Conservation (phyloP, 805 yeast genomes). For the Wickerhamiella musiphila region DNA sequence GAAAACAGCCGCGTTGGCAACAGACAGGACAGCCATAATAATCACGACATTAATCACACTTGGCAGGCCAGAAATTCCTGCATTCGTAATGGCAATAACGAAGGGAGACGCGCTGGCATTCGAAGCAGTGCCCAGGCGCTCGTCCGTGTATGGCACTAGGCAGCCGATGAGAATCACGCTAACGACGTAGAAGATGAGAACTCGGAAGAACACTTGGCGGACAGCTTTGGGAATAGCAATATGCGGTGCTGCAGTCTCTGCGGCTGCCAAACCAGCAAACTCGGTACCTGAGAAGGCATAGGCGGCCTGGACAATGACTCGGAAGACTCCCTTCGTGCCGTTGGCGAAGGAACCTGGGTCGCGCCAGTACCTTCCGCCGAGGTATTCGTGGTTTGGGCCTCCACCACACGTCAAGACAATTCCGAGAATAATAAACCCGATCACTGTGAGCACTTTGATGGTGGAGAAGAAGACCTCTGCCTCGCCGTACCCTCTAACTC, state of each 20-base stretch:
- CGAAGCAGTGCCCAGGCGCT: constrained; percentile 31
- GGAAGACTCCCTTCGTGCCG: constrained; percentile 52
- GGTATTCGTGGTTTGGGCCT: constrained; percentile 36
- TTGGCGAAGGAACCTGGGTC: constrained; percentile 51
- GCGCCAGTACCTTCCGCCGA: constrained; percentile 40
- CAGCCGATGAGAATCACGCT: constrained; percentile 42
- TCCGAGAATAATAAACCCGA: constrained; percentile 47
- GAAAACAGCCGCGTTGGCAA: constrained; percentile 55
- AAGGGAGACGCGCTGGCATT: constrained; percentile 58
- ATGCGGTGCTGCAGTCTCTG: constrained; percentile 56
- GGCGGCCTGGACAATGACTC: constrained; percentile 63
- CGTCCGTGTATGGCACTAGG: constrained; percentile 47
- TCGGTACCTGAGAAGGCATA: constrained; percentile 69
- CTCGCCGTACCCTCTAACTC: constrained; percentile 49
- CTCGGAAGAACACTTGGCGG: constrained; percentile 74
- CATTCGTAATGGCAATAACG: constrained; percentile 53
- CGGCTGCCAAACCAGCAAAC: constrained; percentile 57
- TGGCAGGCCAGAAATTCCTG: constrained; percentile 50
- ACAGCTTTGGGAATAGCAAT: constrained; percentile 52
- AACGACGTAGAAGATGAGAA: constrained; percentile 49
- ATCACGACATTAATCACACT: constrained; percentile 56
- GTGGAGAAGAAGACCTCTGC: constrained; percentile 45
- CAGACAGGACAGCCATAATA: constrained; percentile 50
- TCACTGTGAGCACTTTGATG: constrained; percentile 41
- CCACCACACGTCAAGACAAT: constrained; percentile 36